These are phyloP conservation scores for Triadica sebifera DNA, from an alignment of 345 rosid genomes.

Conservation along the genomic window DNA sequence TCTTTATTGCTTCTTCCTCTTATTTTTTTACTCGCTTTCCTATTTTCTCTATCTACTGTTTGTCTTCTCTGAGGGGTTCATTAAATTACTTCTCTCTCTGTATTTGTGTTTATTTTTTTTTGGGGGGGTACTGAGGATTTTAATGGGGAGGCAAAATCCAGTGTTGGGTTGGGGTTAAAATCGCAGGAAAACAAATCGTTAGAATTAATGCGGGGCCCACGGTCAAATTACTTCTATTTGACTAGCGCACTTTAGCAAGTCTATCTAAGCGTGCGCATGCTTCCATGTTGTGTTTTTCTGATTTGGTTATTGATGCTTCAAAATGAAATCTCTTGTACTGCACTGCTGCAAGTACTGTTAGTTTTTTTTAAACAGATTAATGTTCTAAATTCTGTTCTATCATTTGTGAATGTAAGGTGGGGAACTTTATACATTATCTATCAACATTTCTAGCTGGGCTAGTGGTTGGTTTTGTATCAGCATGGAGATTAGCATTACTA, in stretches of 20 bases:
- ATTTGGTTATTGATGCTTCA: slow-evolving; percentile 6
- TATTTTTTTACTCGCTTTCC: not conserved
- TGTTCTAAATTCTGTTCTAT: not conserved
- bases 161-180: slow-evolving; percentile 17
- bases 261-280: slow-evolving; percentile 35
- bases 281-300: slow-evolving; percentile 17
- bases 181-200: slow-evolving; percentile 16
- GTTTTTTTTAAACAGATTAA: not conserved
- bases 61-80: not conserved
- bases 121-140: slow-evolving; percentile 11
- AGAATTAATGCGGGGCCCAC: slow-evolving; percentile 47
- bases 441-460: slow-evolving; percentile 97
- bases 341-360: not conserved
- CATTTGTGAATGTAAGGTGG: slow-evolving; percentile 57
- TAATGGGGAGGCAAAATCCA: slow-evolving; percentile 21
- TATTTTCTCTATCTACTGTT: not conserved
- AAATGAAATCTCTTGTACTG: not conserved
- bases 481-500: slow-evolving; percentile 92
- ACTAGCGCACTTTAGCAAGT: slow-evolving; percentile 44
- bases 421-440: slow-evolving; percentile 91
- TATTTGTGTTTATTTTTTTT: not conserved
- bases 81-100: not conserved
- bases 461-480: slow-evolving; percentile 98
- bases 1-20: slow-evolving; percentile 7
- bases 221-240: slow-evolving; percentile 21